Base-by-base conservation (phyloP, 768 basidiomycete genomes). In the Suillus occidentalis region DNA sequence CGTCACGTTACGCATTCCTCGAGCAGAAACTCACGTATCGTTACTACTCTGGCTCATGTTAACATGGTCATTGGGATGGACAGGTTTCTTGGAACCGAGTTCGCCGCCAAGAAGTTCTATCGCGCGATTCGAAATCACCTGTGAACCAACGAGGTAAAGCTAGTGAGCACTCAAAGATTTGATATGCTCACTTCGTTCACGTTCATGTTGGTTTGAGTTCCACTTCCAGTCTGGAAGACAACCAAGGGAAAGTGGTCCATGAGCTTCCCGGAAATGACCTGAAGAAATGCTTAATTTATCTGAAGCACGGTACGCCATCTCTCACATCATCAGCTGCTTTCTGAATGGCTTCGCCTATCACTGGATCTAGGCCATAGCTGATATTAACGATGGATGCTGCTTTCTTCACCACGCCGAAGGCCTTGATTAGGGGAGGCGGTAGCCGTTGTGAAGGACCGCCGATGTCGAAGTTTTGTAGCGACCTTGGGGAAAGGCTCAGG, bases 141-240 rank as follows among this genome's bases (percentile, higher is more conserved):
- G 14, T 65, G 22, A 25, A 4, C 37, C 47, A 63, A 61, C 43
- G 63, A 10, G 25, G 40, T 36, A n/a, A 7, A 20, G 13, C 49
- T 40, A 37, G 22, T 1, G 6, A 43, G 6, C 34, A 42, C 45
- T 47, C 22, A 31, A 49, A 59, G 5, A 14, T 20, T 4, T 16
- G 5, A 2, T 20, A 9, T 34, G 62, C 77, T 22, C 53, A 91
- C 94, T 87, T 99, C 97, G 76, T 99, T 99, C 66, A 87, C 94
- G 77, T 94, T 99, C 97, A 99, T 99, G 82, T 99, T 99, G 73
- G 92, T 96, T 78, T 99, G 97, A 2, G 97, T 99, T 31, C 97
- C 97, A 63, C 94, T 96, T 65, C 97, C 97, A n/a, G 97, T 99
- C 79, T 99, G 97, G 86, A 98, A 99, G 47, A 99, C 96, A 43